phyloP scores from a whole-genome alignment of 129 eudicot genomes.

The Heracleum sosnowskyi region DNA sequence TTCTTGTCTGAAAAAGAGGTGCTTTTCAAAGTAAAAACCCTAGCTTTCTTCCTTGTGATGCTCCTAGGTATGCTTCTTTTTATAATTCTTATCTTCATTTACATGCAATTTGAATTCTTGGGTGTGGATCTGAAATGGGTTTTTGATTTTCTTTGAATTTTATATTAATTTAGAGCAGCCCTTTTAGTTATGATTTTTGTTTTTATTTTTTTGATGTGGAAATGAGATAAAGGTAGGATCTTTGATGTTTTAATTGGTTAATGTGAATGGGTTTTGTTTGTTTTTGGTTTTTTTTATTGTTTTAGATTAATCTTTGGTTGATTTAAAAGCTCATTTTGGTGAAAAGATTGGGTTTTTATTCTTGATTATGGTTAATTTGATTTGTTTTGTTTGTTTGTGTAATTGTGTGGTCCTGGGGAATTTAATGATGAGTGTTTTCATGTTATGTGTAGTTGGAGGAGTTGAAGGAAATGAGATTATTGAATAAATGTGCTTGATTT shows the following conservation, averaged over 20 bases:
- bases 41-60: conserved; percentile 20
- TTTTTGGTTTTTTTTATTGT: not conserved
- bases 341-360: not conserved
- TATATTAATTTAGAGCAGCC: not conserved
- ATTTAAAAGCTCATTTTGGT: not conserved
- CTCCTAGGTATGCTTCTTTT: conserved; percentile 12
- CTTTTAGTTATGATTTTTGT: not conserved
- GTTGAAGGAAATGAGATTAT: conserved; percentile 3
- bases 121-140: conserved; percentile 28
- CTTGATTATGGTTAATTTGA: not conserved
- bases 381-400: not conserved
- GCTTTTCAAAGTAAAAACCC: conserved; percentile 26
- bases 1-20: conserved; percentile 6
- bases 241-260: not conserved
- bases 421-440: not conserved
- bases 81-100: not conserved
- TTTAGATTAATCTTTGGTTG: not conserved
- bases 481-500: not conserved
- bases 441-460: not conserved
- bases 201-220: not conserved
- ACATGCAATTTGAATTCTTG: conserved; percentile 4
- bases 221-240: not conserved
- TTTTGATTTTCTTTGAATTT: not conserved
- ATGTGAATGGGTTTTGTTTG: not conserved
- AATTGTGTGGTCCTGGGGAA: not conserved